Evolutionary conservation across 371 early-diverging fungal species (phyloP).

Genomic region (Haplosporangium sp.): DNA sequence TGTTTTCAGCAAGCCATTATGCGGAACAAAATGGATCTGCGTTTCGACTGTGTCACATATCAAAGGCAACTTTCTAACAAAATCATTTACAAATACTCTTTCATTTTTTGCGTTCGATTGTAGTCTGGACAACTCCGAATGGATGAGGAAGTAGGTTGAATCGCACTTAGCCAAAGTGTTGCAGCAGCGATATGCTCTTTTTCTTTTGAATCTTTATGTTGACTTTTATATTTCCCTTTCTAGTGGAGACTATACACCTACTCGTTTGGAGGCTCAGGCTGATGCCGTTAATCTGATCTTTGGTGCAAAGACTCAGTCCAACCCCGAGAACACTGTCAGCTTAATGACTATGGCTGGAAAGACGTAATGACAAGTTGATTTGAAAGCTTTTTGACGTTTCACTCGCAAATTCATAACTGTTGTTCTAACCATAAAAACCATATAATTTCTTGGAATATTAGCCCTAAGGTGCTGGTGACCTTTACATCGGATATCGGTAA

Average conservation of each 20-base stretch:
- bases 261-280: conserved; percentile 93
- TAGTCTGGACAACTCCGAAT: conserved; percentile 98
- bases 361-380: conserved; percentile 60
- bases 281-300: conserved; percentile 96
- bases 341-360: conserved; percentile 97
- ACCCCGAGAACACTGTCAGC: conserved; percentile 98
- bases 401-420: background rate
- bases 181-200: background rate
- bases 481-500: conserved; percentile 92
- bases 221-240: background rate
- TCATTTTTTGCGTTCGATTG: background rate
- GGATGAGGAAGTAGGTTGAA: conserved; percentile 87
- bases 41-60: background rate
- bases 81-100: background rate
- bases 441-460: conserved; percentile 30
- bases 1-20: background rate
- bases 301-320: conserved; percentile 89
- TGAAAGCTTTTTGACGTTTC: background rate
- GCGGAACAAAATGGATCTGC: conserved; percentile 4
- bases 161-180: background rate
- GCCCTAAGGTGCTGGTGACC: conserved; percentile 96
- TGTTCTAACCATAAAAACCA: background rate
- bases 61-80: conserved; percentile 1
- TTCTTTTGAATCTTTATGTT: background rate
- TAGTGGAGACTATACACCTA: conserved; percentile 96